Conservation (phyloP, 2,329 filamentous ascomycete genomes). For the Aureobasidium sp. region DNA sequence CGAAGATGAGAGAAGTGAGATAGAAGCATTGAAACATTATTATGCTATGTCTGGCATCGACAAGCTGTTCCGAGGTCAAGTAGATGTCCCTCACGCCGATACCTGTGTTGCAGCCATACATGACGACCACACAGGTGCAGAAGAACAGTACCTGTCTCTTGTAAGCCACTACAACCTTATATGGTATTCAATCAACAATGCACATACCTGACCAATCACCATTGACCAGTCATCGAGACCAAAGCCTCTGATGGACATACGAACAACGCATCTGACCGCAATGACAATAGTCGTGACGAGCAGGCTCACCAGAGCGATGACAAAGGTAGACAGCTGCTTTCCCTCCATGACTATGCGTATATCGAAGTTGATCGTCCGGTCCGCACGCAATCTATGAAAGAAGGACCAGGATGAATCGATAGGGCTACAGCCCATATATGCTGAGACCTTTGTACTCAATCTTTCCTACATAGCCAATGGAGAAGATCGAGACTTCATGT, state of each 20-base stretch:
- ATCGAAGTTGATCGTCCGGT: not conserved
- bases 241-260: constrained; percentile 12
- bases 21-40: constrained; percentile 44
- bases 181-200: not conserved
- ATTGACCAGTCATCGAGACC: constrained; percentile 13
- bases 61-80: not conserved
- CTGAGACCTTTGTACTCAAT: not conserved
- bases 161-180: not conserved
- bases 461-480: not conserved
- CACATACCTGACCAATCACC: constrained; percentile 9
- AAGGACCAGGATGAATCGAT: not conserved
- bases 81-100: constrained; percentile 12
- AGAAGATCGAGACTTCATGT: not conserved
- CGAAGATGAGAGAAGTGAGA: constrained; percentile 34
- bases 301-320: constrained; percentile 1
- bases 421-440: not conserved
- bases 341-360: not conserved
- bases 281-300: constrained; percentile 12
- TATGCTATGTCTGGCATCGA: constrained; percentile 25
- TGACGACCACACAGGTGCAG: constrained; percentile 1
- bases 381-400: not conserved
- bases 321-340: constrained; percentile 4
- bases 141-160: constrained; percentile 7
- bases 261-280: constrained; percentile 6
- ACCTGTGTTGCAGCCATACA: constrained; percentile 8